These are phyloP conservation scores for Kwoniella shivajii DNA, from an alignment of 1,284 basidiomycete species.

Conservation along the genomic window DNA sequence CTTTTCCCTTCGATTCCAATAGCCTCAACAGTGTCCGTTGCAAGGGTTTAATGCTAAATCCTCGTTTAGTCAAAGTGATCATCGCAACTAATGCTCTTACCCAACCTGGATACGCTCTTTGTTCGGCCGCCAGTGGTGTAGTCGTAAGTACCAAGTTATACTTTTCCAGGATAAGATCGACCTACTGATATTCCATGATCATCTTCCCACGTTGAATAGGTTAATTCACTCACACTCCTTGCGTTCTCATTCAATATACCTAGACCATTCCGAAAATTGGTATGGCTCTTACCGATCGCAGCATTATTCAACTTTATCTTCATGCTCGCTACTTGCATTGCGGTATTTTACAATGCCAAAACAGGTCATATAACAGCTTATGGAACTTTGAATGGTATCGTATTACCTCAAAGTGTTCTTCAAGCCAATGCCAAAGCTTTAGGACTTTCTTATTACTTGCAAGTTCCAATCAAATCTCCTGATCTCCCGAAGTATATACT, in stretches of 20 bases:
- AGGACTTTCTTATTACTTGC: constrained; percentile 12
- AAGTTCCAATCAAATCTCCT: no score
- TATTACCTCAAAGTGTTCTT: constrained; percentile 9
- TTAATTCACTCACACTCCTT: constrained; percentile 19
- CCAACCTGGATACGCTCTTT: constrained; percentile 16
- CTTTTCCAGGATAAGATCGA: not conserved
- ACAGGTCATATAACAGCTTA: constrained; percentile 9
- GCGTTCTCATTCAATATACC: constrained; percentile 10
- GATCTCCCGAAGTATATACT: not conserved
- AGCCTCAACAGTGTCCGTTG: no score
- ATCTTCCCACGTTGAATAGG: constrained; percentile 3
- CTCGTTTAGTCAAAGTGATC: constrained; percentile 13
- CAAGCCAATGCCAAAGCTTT: constrained; percentile 7
- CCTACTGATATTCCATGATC: not conserved
- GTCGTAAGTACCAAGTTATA: constrained; percentile 16
- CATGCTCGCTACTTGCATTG: constrained; percentile 10
- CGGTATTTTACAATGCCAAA: constrained; percentile 12
- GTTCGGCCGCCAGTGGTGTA: constrained; percentile 10
- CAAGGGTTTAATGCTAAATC: not conserved
- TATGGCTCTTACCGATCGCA: constrained; percentile 4
- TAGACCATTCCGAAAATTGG: not conserved
- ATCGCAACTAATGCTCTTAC: constrained; percentile 16
- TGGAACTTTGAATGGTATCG: constrained; percentile 3
- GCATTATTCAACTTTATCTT: constrained; percentile 2
- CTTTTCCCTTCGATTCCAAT: no score